Base-by-base conservation (phyloP, 345 rosid species). In the Eucalyptus pauciflora region DNA sequence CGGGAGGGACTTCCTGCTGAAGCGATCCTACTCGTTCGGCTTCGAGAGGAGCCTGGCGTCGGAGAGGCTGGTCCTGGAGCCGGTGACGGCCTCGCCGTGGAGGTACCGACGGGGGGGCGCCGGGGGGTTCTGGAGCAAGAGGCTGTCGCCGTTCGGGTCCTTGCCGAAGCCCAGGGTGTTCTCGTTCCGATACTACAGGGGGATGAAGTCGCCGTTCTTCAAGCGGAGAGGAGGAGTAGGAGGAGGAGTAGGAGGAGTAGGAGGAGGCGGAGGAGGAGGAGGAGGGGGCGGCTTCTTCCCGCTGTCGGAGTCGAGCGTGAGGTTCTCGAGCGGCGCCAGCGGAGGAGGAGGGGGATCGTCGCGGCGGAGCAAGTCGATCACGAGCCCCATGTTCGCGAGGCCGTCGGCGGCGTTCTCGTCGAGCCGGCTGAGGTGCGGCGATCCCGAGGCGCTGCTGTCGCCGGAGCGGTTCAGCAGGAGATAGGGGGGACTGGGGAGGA, bases 371-470 rank as follows among this genome's bases (percentile, higher is more conserved):
- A 97, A 96, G 91, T 94, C 98, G 13, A 93, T 96, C 97, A 92
- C 95, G 91, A 97, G 99, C 41, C 99, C 98, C 31, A 94, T 94
- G 98, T 95, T 94, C 85, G 87, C 91, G 88, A 88, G 96, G 27
- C 88, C 94, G 20, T 91, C 89, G 62, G 92, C 93, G 69, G 92
- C 93, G 33, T 95, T 94, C 92, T 93, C 98, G 85, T 96, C 99
- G 54, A 97, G 99, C 92, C 90, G 99, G 91, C 89, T 96, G 29
- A 90, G 99, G 91, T 97, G 99, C 88, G 99, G 99, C 80, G 99
- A 97, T 93, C 99, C 99, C 33, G 99, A 97, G 94, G 99, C 99
- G 56, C 86, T 97, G 60, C 88, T 97, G 6, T 97, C 99, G 79
- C 99, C 99, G 94, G 99, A 97, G 92, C 94, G 99, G 89, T 96